Percentiles rank a stretch among this genome's conserved stretches.
Conservation (phyloP, 1,284 basidiomycete genomes). For the Abortiporus biennis region DNA sequence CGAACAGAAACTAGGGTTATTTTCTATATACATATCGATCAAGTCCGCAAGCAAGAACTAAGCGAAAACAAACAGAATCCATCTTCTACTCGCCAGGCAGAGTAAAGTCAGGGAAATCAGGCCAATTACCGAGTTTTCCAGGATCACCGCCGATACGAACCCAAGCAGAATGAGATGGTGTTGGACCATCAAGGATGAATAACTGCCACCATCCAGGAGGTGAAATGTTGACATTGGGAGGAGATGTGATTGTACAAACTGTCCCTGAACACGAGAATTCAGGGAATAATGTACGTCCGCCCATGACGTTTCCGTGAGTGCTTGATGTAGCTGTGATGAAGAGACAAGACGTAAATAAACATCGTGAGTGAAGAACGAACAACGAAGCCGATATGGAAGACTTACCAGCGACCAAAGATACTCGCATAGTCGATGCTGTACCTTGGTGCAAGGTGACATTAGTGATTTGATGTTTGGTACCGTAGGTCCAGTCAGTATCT, state of each 20-base stretch:
- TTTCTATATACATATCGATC: too few relatives aligned
- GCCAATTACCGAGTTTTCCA: slow-evolving; percentile 60
- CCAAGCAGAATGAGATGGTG: slow-evolving; percentile 65
- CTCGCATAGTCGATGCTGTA: slow-evolving; percentile 43
- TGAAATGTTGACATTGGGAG: slow-evolving; percentile 58
- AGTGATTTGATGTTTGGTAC: slow-evolving; percentile 42
- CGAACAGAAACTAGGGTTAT: too few relatives aligned
- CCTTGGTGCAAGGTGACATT: slow-evolving; percentile 56
- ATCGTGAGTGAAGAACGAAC: too few relatives aligned
- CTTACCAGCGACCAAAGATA: slow-evolving; percentile 61
- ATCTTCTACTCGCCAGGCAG: too few relatives aligned
- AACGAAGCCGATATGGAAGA: too few relatives aligned
- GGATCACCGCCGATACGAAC: slow-evolving; percentile 75
- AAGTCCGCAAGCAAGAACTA: too few relatives aligned
- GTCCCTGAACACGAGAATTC: slow-evolving; percentile 55
- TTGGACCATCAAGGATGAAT: slow-evolving; percentile 69
- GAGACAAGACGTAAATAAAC: too few relatives aligned
- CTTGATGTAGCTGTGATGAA: slow-evolving; percentile 54
- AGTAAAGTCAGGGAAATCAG: slow-evolving; percentile 55
- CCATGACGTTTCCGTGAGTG: slow-evolving; percentile 76
- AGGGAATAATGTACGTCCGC: slow-evolving; percentile 64
- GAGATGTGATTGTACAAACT: slow-evolving; percentile 61
- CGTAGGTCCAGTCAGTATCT: slow-evolving; percentile 55
- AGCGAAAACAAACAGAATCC: too few relatives aligned
- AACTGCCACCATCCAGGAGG: slow-evolving; percentile 75